These are phyloP conservation scores for Cryptococcus jaspeensis DNA, from an alignment of 1,284 basidiomycete genomes.

Conservation along the genomic window DNA sequence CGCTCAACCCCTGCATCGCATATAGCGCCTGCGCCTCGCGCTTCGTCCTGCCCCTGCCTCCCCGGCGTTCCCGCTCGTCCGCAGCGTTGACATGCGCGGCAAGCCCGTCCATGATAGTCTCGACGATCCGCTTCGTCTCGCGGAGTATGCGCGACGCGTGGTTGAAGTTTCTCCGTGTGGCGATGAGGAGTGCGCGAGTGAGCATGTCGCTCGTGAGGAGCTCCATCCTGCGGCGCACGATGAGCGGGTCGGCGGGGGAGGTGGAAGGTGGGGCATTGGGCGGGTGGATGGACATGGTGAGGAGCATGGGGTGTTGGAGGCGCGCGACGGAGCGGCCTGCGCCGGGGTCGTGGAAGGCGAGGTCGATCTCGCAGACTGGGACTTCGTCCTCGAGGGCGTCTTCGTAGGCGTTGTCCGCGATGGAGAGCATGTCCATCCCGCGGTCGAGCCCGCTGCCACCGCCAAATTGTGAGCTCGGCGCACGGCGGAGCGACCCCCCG, in stretches of 20 bases:
- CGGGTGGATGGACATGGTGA: slow-evolving; percentile 82
- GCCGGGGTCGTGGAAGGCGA: slow-evolving; percentile 84
- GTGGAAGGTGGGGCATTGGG: slow-evolving; percentile 54
- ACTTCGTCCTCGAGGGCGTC: slow-evolving; percentile 88
- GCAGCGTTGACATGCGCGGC: slow-evolving; percentile 36
- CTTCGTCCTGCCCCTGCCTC: slow-evolving; percentile 57
- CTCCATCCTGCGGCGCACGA: slow-evolving; percentile 90
- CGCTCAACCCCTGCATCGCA: slow-evolving; percentile 73
- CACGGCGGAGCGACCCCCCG: slow-evolving; percentile 8
- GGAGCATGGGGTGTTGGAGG: slow-evolving; percentile 79
- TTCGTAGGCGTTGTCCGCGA: slow-evolving; percentile 86
- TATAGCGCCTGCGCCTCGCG: slow-evolving; percentile 69
- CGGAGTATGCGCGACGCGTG: slow-evolving; percentile 82
- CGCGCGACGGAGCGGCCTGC: slow-evolving; percentile 76
- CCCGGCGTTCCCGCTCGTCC: not conserved
- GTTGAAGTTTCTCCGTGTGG: slow-evolving; percentile 77
- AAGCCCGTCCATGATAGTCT: slow-evolving; percentile 70
- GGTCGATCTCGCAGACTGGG: slow-evolving; percentile 86
- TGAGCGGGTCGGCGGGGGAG: slow-evolving; percentile 71
- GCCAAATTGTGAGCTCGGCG: slow-evolving; percentile 10
- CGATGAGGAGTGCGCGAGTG: slow-evolving; percentile 82
- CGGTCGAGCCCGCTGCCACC: slow-evolving; percentile 57
- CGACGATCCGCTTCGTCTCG: slow-evolving; percentile 83
- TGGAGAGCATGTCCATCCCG: slow-evolving; percentile 82
- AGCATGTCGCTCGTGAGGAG: slow-evolving; percentile 91